Conservation (phyloP, 1,284 basidiomycete species). For the Omphalotus olearius region DNA sequence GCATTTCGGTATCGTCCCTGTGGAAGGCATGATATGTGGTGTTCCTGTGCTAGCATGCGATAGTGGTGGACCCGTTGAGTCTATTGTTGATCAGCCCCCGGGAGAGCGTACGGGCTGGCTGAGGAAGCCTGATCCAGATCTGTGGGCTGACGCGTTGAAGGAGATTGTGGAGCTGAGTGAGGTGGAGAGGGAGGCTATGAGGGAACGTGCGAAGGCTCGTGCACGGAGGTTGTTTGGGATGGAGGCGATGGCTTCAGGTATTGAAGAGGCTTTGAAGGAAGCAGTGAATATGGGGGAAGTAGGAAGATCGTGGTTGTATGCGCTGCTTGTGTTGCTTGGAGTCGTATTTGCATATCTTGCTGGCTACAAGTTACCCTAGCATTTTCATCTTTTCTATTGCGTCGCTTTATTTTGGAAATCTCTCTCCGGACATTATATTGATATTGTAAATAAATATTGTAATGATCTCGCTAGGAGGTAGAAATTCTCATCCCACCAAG, state of each 20-base stretch:
- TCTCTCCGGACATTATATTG: no score
- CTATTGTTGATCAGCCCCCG: conserved; percentile 43
- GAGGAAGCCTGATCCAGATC: conserved; percentile 49
- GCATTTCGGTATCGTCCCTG: conserved; percentile 95
- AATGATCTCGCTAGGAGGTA: no score
- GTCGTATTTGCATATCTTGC: conserved; percentile 4
- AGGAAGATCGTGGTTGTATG: neutral
- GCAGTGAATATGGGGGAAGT: conserved; percentile 45
- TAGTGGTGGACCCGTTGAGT: conserved; percentile 87
- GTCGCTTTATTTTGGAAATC: no score
- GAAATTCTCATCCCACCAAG: no score
- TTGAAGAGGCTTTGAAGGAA: conserved; percentile 50
- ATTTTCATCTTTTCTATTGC: no score
- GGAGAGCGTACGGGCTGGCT: conserved; percentile 65
- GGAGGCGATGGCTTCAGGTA: conserved; percentile 56
- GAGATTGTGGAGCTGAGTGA: conserved; percentile 54
- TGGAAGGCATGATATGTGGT: conserved; percentile 93
- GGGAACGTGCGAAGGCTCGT: conserved; percentile 39
- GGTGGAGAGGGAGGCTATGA: conserved; percentile 45
- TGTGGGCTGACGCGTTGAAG: conserved; percentile 68
- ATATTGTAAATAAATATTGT: no score
- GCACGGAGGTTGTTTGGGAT: conserved; percentile 33
- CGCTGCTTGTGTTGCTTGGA: neutral
- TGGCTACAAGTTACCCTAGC: no score
- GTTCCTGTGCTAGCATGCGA: conserved; percentile 88